Percentiles rank a stretch among this genome's conserved stretches.
Conservation (phyloP, 768 basidiomycete species). For the Strobilomyces confusus region DNA sequence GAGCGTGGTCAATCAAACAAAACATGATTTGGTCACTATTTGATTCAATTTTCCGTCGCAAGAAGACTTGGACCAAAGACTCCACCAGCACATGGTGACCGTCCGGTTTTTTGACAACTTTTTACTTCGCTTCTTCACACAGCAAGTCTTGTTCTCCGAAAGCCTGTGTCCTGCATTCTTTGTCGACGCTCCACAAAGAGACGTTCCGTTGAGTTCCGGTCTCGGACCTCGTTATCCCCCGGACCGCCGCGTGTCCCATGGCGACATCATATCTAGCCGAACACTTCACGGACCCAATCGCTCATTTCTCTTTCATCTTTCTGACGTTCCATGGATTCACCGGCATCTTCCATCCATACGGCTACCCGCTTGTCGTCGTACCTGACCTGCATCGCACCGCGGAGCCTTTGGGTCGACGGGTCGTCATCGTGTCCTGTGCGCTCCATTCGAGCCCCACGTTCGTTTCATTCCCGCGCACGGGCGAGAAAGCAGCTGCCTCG, state of each 20-base stretch:
- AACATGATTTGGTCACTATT: constrained; percentile 23
- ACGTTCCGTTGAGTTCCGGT: constrained; percentile 14
- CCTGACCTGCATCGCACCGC: constrained; percentile 20
- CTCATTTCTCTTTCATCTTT: constrained; percentile 13
- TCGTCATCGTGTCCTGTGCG: constrained; percentile 25
- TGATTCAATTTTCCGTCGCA: constrained; percentile 3
- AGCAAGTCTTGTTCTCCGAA: constrained; percentile 6
- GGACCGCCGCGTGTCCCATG: constrained; percentile 11
- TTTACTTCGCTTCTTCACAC: background rate
- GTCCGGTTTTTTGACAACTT: constrained; percentile 15
- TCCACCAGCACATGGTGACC: constrained; percentile 27
- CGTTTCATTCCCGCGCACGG: constrained; percentile 29
- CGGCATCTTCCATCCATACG: constrained; percentile 1
- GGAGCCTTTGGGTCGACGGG: constrained; percentile 11
- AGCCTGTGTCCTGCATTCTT: constrained; percentile 16
- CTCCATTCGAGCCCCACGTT: constrained; percentile 12
- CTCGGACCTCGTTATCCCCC: constrained; percentile 22
- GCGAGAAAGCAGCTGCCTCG: constrained; percentile 21
- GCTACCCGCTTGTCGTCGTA: constrained; percentile 14
- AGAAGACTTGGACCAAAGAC: constrained; percentile 27
- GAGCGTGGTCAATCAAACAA: constrained; percentile 11
- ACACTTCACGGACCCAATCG: constrained; percentile 6
- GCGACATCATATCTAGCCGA: constrained; percentile 29
- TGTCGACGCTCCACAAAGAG: constrained; percentile 2
- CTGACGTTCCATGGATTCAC: constrained; percentile 5